Evolutionary conservation across 2,329 filamentous ascomycete species (phyloP).

Genomic region (Hypoxylon sp.): DNA sequence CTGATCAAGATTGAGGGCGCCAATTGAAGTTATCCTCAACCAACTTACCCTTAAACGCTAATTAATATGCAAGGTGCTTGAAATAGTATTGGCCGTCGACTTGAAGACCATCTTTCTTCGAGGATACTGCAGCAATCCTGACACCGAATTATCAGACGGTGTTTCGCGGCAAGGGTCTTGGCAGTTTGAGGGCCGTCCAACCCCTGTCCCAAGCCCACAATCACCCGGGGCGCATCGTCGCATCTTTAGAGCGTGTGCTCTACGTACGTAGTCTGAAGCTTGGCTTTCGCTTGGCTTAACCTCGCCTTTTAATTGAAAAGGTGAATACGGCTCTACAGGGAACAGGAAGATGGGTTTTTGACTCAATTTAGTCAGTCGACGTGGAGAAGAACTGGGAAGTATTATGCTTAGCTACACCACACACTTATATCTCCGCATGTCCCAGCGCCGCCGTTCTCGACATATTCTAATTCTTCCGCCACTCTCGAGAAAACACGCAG

Average conservation of each 20-base stretch:
- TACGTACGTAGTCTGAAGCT: slow-evolving; percentile 39
- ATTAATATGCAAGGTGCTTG: neutral
- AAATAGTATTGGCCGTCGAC: neutral
- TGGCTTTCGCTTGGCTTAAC: slow-evolving; percentile 32
- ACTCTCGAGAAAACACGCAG: neutral
- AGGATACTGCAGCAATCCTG: slow-evolving; percentile 24
- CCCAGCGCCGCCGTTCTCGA: neutral
- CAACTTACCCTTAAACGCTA: neutral
- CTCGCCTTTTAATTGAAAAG: neutral
- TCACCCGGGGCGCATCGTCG: slow-evolving; percentile 27
- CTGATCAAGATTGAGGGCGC: slow-evolving; percentile 5
- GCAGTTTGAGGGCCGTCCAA: slow-evolving; percentile 20
- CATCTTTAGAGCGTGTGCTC: slow-evolving; percentile 15
- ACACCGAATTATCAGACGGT: slow-evolving; percentile 22
- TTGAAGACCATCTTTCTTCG: slow-evolving; percentile 24
- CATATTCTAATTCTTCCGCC: neutral
- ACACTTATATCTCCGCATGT: neutral
- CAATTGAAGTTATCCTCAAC: slow-evolving; percentile 11
- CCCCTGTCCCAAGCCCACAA: slow-evolving; percentile 32
- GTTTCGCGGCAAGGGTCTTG: slow-evolving; percentile 36
- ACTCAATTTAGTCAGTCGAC: neutral
- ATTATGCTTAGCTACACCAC: neutral
- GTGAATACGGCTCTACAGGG: neutral
- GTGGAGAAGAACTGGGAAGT: neutral
- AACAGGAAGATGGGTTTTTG: neutral